phyloP scores from a whole-genome alignment of 2,329 filamentous ascomycete genomes.

The Lachnellula willkommii region DNA sequence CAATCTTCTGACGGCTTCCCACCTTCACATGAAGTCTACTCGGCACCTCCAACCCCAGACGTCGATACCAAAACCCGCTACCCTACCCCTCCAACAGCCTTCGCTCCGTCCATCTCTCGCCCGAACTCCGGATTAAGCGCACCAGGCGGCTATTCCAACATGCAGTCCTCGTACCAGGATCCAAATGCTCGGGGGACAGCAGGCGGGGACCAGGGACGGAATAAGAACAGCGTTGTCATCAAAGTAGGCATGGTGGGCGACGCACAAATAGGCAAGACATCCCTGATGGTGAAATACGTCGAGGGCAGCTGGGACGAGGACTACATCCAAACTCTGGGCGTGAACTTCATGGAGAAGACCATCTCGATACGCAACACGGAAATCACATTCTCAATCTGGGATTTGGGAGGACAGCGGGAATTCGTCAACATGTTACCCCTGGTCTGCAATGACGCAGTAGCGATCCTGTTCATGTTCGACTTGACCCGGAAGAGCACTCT shows the following conservation, averaged over 20 bases:
- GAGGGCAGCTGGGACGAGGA: constrained; percentile 99
- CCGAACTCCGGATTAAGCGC: constrained; percentile 31
- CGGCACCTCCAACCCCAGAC: constrained; percentile 25
- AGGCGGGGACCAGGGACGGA: constrained; percentile 23
- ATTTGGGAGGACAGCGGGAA: constrained; percentile 93
- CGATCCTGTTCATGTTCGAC: constrained; percentile 99
- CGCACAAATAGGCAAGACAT: constrained; percentile 98
- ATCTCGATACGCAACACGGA: constrained; percentile 99
- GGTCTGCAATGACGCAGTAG: constrained; percentile 98
- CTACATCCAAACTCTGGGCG: constrained; percentile 96
- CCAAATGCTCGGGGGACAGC: constrained; percentile 28
- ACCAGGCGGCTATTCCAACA: constrained; percentile 27
- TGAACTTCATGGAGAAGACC: constrained; percentile 99
- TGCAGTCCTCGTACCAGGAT: constrained; percentile 30
- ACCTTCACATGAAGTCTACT: constrained; percentile 25
- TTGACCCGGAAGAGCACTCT: constrained; percentile 95
- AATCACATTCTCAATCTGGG: constrained; percentile 99
- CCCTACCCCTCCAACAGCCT: constrained; percentile 30
- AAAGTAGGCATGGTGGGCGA: constrained; percentile 99
- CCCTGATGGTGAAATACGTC: constrained; percentile 98
- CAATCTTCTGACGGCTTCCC: constrained; percentile 30
- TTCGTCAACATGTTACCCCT: constrained; percentile 99
- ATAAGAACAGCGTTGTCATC: constrained; percentile 77
- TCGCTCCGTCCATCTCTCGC: constrained; percentile 30
- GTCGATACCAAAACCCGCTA: constrained; percentile 28